Percentiles rank a stretch among this genome's conserved stretches.
phyloP scores from a whole-genome alignment of 805 yeast species.

The Pichia phayaonensis region DNA sequence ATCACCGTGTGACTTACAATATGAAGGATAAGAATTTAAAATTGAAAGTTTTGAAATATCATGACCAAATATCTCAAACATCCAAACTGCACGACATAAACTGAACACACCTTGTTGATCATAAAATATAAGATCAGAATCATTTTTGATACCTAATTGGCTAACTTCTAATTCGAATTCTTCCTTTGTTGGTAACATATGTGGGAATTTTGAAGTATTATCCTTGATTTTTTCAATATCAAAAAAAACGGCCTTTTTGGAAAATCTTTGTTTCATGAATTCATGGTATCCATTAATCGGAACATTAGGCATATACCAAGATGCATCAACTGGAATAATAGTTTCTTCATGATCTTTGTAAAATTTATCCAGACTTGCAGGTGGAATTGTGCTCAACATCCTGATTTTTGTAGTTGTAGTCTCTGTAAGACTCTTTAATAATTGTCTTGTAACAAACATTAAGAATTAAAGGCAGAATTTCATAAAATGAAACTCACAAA shows the following conservation, averaged over 20 bases:
- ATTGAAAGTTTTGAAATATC: constrained; percentile 42
- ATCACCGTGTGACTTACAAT: constrained; percentile 19
- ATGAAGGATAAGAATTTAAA: constrained; percentile 55
- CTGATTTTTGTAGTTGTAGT: neutral
- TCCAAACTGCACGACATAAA: constrained; percentile 91
- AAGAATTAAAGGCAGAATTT: too few species aligned
- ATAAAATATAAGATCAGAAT: constrained; percentile 68
- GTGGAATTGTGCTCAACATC: constrained; percentile 18
- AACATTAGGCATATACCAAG: constrained; percentile 86
- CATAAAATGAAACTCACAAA: too few species aligned
- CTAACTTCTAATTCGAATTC: constrained; percentile 49
- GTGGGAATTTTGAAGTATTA: constrained; percentile 61
- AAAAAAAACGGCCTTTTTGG: constrained; percentile 62
- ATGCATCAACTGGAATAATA: constrained; percentile 65
- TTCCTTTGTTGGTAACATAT: constrained; percentile 70
- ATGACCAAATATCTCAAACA: constrained; percentile 74
- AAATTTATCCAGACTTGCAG: constrained; percentile 16
- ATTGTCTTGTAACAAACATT: neutral
- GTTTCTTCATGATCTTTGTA: constrained; percentile 8
- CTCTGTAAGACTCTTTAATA: neutral
- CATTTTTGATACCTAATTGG: constrained; percentile 45
- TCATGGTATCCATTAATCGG: constrained; percentile 55
- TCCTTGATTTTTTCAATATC: constrained; percentile 71
- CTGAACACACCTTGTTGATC: constrained; percentile 82
- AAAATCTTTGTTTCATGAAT: constrained; percentile 44